Evolutionary conservation across 2,329 filamentous ascomycete species (phyloP), one percentile per base, ranked within the genome.

Genomic region (Blastomyces parvus): DNA sequence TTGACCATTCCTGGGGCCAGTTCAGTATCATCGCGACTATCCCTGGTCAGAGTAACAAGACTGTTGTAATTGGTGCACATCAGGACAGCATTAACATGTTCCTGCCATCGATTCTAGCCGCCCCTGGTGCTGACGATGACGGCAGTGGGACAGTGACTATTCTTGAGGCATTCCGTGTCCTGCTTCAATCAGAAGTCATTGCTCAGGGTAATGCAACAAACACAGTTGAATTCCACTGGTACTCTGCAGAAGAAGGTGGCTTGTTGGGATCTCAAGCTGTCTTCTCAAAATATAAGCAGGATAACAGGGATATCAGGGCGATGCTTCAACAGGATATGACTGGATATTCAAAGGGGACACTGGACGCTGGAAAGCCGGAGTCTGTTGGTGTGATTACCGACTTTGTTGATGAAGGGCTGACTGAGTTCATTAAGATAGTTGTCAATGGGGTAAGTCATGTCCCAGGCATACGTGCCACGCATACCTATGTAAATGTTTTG

Each of bases 291-390:
- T 97, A 97, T 72, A 87, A 89, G 76, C 85, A 87, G 73, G 77
- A 84, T 27, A 82, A 83, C 40, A 84, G 87, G 33, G 86, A 93
- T 67, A 83, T 97, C 75, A 95, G 93, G 79, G 93, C 93, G 42
- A 97, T 97, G 94, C 84, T 97, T 62, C 93, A 97, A 79, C 93
- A 97, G 77, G 93, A 97, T 76, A 97, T 97, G 93, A 96, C 91
- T 1, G 93, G 93, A 22, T 97, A 88, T 74, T 84, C 91, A 5
- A 86, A 92, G 74, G 87, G 87, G 70, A 96, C 91, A 0, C 78
- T 94, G 25, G 89, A 94, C 67, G 88, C 90, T 2, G 91, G 91
- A 64, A 82, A 90, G 75, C 83, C 86, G 5, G 93, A 97, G 81
- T 88, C 86, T 56, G 89, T 97, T 2, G 93, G 93, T 53, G 90